These are phyloP conservation scores for Marasmius sp. DNA, from an alignment of 1,284 basidiomycete genomes.

Conservation along the genomic window DNA sequence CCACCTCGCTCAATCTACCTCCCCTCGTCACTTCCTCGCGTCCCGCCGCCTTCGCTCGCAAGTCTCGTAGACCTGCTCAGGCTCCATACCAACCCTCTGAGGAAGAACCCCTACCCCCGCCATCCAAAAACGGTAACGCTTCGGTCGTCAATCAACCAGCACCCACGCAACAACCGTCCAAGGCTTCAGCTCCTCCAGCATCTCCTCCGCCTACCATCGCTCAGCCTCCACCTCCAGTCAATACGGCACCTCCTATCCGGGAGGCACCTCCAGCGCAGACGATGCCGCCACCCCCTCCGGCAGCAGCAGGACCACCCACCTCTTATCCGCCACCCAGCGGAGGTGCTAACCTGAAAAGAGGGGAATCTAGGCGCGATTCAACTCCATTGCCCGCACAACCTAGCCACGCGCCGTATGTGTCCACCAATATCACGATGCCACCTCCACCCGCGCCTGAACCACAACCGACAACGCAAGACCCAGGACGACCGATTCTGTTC, in stretches of 20 bases:
- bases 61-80: not conserved
- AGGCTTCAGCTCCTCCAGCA: not conserved
- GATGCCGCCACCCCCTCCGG: not conserved
- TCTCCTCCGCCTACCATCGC: too few relatives aligned
- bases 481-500: constrained; percentile 57
- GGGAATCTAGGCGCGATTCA: not conserved
- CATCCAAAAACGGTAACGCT: not conserved
- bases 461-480: constrained; percentile 47
- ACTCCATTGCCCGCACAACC: constrained; percentile 10
- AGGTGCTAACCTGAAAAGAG: not conserved
- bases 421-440: not conserved
- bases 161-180: not conserved
- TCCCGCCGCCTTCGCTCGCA: constrained; percentile 3
- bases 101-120: not conserved
- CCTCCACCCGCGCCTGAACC: constrained; percentile 21
- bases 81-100: not conserved
- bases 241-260: not conserved
- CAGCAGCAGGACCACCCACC: not conserved
- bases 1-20: constrained; percentile 1
- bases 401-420: not conserved
- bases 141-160: not conserved
- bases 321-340: not conserved
- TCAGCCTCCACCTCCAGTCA: not conserved
- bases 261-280: not conserved
- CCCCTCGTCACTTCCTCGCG: constrained; percentile 1